A percentile compares a stretch with the other conserved stretches of the same genome.
Evolutionary conservation across 1,284 basidiomycete genomes (phyloP).

Genomic region (Calocybe gambosa): DNA sequence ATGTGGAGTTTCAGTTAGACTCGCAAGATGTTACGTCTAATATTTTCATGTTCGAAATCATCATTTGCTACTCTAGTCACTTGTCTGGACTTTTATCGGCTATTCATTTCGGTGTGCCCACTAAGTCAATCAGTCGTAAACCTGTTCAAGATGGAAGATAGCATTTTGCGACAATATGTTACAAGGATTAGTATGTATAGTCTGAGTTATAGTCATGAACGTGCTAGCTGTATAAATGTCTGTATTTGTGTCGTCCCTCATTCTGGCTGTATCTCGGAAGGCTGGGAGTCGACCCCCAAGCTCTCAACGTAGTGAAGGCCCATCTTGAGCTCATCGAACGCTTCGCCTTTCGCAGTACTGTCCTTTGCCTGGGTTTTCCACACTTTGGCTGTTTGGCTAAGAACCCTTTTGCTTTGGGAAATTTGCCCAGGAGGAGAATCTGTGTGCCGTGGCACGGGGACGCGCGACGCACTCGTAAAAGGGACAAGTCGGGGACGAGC

Average conservation of each 20-base stretch:
- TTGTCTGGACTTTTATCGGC: background rate
- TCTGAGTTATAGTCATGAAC: slow-evolving; percentile 11
- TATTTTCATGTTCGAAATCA: slow-evolving; percentile 4
- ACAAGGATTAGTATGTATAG: slow-evolving; percentile 12
- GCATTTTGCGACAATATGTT: slow-evolving; percentile 12
- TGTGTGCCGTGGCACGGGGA: slow-evolving; percentile 47
- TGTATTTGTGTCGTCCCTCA: background rate
- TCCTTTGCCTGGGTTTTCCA: slow-evolving; percentile 27
- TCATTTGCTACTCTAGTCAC: slow-evolving; percentile 11
- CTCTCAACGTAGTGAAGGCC: slow-evolving; percentile 66
- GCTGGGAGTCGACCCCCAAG: slow-evolving; percentile 43
- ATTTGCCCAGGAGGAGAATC: slow-evolving; percentile 24
- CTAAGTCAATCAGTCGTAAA: background rate
- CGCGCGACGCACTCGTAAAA: slow-evolving; percentile 64
- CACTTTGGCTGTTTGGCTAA: slow-evolving; percentile 63
- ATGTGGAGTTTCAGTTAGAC: background rate
- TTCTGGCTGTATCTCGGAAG: slow-evolving; percentile 3
- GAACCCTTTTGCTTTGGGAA: slow-evolving; percentile 35
- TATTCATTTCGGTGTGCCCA: background rate
- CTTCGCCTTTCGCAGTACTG: slow-evolving; percentile 26
- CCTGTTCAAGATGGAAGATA: slow-evolving; percentile 5
- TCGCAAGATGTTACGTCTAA: background rate
- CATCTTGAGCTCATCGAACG: slow-evolving; percentile 54
- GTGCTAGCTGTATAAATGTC: background rate
- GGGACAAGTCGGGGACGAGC: slow-evolving; percentile 62